phyloP scores from a whole-genome alignment of 495 filamentous ascomycete genomes.

The Sordaria brevicollis region DNA sequence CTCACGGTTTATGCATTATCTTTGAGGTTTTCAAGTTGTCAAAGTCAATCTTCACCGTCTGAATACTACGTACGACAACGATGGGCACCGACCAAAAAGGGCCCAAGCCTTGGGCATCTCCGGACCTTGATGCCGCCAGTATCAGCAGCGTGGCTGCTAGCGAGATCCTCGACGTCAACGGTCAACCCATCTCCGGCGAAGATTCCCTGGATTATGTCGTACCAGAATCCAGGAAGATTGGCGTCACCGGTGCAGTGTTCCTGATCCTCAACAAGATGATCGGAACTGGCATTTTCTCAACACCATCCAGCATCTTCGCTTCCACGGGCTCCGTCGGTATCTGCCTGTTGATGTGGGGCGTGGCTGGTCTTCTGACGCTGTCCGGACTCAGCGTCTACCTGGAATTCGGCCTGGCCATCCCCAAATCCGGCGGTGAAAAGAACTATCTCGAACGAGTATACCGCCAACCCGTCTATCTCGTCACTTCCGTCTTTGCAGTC shows the following conservation, averaged over 20 bases:
- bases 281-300: constrained; percentile 41
- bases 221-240: constrained; percentile 38
- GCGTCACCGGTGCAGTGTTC: constrained; percentile 41
- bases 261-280: constrained; percentile 51
- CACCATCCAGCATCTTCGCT: constrained; percentile 34
- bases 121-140: neutral
- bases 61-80: neutral
- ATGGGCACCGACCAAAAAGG: neutral
- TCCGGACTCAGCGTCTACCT: constrained; percentile 19
- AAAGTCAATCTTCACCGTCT: neutral
- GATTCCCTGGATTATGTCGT: constrained; percentile 10
- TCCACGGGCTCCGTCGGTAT: constrained; percentile 32
- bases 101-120: neutral
- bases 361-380: constrained; percentile 13
- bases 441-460: constrained; percentile 57
- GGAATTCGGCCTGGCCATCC: constrained; percentile 43
- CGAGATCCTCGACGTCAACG: constrained; percentile 3
- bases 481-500: constrained; percentile 47
- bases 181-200: neutral
- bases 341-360: constrained; percentile 28
- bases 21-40: neutral
- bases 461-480: constrained; percentile 49
- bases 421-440: constrained; percentile 43
- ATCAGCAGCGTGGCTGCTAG: constrained; percentile 5
- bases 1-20: neutral